Evolutionary conservation across 2,329 filamentous ascomycete genomes (phyloP).

Genomic region (Arthroderma uncinatum): DNA sequence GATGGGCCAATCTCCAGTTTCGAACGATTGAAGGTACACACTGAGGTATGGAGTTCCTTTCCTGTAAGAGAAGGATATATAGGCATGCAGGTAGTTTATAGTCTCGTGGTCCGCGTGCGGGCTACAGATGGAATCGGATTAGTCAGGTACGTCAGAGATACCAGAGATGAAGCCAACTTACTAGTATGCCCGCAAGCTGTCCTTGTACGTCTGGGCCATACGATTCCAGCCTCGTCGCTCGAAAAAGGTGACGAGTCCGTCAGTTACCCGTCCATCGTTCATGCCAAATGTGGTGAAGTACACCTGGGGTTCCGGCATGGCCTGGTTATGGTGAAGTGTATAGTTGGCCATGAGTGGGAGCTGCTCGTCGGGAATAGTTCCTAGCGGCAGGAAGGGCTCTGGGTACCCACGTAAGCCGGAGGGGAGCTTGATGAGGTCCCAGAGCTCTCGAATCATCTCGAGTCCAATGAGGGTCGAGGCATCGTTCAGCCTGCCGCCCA

Average conservation of each 20-base stretch:
- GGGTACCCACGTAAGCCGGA: background rate
- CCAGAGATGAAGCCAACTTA: background rate
- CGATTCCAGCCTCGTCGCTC: background rate
- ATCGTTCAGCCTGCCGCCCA: constrained; percentile 13
- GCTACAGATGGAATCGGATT: background rate
- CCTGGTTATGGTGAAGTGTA: background rate
- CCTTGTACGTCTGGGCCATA: constrained; percentile 12
- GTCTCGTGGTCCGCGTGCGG: constrained; percentile 3
- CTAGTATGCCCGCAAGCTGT: constrained; percentile 9
- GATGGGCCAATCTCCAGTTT: constrained; percentile 1
- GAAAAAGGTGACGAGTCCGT: constrained; percentile 1
- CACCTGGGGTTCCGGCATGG: constrained; percentile 4
- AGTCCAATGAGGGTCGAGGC: constrained; percentile 11
- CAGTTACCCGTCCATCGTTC: background rate
- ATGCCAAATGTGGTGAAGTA: background rate
- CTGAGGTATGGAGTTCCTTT: background rate
- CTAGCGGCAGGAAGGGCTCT: background rate
- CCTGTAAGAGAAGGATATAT: constrained; percentile 2
- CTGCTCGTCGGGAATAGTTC: constrained; percentile 4
- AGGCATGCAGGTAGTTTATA: background rate
- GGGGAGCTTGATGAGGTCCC: background rate
- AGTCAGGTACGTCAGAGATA: background rate
- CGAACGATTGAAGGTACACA: background rate
- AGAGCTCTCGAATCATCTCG: constrained; percentile 15
- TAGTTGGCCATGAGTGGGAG: constrained; percentile 6